phyloP scores from a whole-genome alignment of 768 basidiomycete genomes.

The Xerocomus potaroensis region DNA sequence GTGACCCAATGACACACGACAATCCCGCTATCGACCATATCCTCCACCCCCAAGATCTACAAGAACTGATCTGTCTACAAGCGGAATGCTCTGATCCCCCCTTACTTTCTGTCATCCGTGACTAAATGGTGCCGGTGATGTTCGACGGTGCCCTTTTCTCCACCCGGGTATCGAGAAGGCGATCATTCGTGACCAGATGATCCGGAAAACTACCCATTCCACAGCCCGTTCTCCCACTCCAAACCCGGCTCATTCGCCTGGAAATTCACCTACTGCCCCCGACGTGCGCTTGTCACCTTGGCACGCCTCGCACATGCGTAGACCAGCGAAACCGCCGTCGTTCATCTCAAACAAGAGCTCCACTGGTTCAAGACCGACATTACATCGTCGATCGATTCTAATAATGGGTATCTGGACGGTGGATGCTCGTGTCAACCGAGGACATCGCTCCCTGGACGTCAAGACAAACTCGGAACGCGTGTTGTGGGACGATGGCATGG shows the following conservation, averaged over 20 bases:
- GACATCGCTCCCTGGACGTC: constrained; percentile 9
- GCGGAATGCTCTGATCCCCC: constrained; percentile 4
- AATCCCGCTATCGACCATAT: constrained; percentile 12
- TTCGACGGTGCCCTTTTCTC: not conserved
- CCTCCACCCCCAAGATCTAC: constrained; percentile 1
- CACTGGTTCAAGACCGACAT: constrained; percentile 6
- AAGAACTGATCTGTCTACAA: constrained; percentile 14
- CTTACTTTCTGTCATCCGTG: not conserved
- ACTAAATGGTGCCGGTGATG: not conserved
- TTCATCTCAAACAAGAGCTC: constrained; percentile 2
- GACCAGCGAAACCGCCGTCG: constrained; percentile 11
- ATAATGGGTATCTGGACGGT: constrained; percentile 18
- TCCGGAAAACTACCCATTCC: constrained; percentile 16
- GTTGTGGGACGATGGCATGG: constrained; percentile 13
- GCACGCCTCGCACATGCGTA: constrained; percentile 11
- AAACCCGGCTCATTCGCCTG: constrained; percentile 17
- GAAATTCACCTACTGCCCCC: constrained; percentile 16
- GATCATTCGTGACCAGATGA: constrained; percentile 6
- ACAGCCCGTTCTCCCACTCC: constrained; percentile 11
- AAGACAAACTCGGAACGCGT: constrained; percentile 11
- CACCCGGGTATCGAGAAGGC: constrained; percentile 17
- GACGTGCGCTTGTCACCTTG: constrained; percentile 17
- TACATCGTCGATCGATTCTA: constrained; percentile 7
- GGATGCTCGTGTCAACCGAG: constrained; percentile 18
- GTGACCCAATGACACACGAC: constrained; percentile 9